Conservation (phyloP, 202 grass and related monocot genomes). For the Schoenoplectus triqueter region DNA sequence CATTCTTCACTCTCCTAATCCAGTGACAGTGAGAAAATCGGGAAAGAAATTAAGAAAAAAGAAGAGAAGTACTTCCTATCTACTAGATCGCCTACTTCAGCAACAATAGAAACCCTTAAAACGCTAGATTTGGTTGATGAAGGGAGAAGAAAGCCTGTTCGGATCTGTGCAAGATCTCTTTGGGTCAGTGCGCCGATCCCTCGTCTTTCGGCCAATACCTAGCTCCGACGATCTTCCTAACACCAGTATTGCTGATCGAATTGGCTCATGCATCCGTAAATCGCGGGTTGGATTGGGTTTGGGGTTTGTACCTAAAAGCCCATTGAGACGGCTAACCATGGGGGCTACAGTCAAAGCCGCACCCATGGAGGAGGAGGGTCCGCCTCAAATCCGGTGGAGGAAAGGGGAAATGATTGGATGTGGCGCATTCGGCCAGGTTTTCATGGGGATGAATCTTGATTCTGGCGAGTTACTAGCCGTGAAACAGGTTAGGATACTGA, state of each 20-base stretch:
- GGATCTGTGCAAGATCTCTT: constrained; percentile 74
- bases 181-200: constrained; percentile 82
- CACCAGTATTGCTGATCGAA: constrained; percentile 56
- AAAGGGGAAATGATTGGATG: constrained; percentile 90
- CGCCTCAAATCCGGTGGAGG: constrained; percentile 76
- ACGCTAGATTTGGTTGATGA: constrained; percentile 44
- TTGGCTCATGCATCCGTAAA: constrained; percentile 80
- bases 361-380: constrained; percentile 42
- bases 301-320: constrained; percentile 75
- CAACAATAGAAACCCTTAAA: constrained; percentile 18
- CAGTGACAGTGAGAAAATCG: neutral
- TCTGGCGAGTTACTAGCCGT: constrained; percentile 93
- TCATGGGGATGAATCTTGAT: constrained; percentile 98
- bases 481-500: constrained; percentile 62
- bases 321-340: constrained; percentile 56
- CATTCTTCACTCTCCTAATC: constrained; percentile 17
- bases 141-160: constrained; percentile 54
- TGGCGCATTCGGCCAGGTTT: constrained; percentile 91
- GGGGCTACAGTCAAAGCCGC: constrained; percentile 33
- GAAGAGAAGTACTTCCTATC: neutral
- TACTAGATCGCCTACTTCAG: neutral
- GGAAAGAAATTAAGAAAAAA: constrained; percentile 40
- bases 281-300: constrained; percentile 60
- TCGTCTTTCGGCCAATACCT: constrained; percentile 62
- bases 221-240: constrained; percentile 41